Percentiles rank a stretch among this genome's conserved stretches.
Conservation (phyloP, 192 early-diverging fungal genomes). For the Geranomyces michiganensis region DNA sequence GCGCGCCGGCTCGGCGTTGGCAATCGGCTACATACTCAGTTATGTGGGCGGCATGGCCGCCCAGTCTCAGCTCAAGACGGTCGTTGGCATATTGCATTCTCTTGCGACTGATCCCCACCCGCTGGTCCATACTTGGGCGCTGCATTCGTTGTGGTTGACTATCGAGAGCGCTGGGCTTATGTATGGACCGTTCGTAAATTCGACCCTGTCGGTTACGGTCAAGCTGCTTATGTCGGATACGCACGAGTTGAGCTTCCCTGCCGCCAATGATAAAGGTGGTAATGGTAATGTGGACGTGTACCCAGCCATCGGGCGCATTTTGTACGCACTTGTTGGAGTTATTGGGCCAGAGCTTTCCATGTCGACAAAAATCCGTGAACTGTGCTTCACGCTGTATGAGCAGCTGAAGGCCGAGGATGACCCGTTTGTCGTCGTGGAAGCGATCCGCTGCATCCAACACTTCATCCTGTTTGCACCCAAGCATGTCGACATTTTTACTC, state of each 20-base stretch:
- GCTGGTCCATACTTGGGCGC: constrained; percentile 90
- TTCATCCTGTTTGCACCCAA: constrained; percentile 88
- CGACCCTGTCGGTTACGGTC: constrained; percentile 83
- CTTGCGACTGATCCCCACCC: constrained; percentile 92
- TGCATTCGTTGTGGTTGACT: constrained; percentile 80
- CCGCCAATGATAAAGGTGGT: constrained; percentile 47
- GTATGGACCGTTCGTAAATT: constrained; percentile 88
- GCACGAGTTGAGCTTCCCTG: constrained; percentile 63
- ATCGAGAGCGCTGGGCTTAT: constrained; percentile 88
- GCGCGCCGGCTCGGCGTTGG: constrained; percentile 88
- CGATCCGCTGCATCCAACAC: constrained; percentile 84
- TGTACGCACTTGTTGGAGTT: constrained; percentile 85
- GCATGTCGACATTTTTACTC: constrained; percentile 62
- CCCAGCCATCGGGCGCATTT: constrained; percentile 77
- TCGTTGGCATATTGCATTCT: constrained; percentile 87
- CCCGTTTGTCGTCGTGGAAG: constrained; percentile 76
- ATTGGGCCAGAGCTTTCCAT: constrained; percentile 89
- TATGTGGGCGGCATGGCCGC: constrained; percentile 90
- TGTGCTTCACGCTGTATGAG: constrained; percentile 78
- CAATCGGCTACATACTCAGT: constrained; percentile 85
- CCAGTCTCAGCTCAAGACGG: constrained; percentile 76
- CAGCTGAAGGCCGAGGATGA: constrained; percentile 79
- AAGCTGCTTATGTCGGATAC: constrained; percentile 87
- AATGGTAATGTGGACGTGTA: constrained; percentile 65
- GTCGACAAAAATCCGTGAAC: constrained; percentile 70